Evolutionary conservation across 345 rosid species (phyloP).

Genomic region (Acer yangbiense): DNA sequence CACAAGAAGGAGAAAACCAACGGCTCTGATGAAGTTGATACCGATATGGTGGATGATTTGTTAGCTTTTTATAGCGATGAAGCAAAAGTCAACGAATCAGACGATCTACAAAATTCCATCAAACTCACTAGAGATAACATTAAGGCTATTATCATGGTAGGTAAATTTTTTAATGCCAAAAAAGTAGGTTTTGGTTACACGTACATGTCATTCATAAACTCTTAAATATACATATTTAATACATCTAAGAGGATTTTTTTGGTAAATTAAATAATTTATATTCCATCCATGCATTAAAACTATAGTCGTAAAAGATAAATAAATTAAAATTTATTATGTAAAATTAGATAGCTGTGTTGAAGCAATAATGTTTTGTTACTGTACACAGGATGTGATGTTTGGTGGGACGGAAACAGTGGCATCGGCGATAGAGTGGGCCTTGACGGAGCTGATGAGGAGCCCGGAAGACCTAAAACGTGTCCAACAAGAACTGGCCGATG

Average conservation of each 20-base stretch:
- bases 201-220: too few species aligned
- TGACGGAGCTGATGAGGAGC: slow-evolving; percentile 73
- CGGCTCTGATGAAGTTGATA: slow-evolving; percentile 34
- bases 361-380: not conserved
- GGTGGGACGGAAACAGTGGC: slow-evolving; percentile 99
- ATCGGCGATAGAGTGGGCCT: slow-evolving; percentile 89
- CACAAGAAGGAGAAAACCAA: slow-evolving; percentile 31
- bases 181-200: too few species aligned
- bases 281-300: not conserved
- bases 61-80: slow-evolving; percentile 77
- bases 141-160: slow-evolving; percentile 94
- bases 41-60: slow-evolving; percentile 90
- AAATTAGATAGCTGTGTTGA: not conserved
- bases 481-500: slow-evolving; percentile 73
- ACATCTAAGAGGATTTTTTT: too few species aligned
- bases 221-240: too few species aligned
- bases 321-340: too few species aligned
- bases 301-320: too few species aligned
- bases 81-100: slow-evolving; percentile 51
- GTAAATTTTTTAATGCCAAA: not conserved
- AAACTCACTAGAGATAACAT: slow-evolving; percentile 73
- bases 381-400: slow-evolving; percentile 85
- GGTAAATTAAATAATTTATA: too few species aligned
- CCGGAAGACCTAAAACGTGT: slow-evolving; percentile 64
- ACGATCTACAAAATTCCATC: slow-evolving; percentile 60